A percentile compares a stretch with the other conserved stretches of the same genome.
These are phyloP conservation scores for Lactifluus piperatus DNA, from an alignment of 768 basidiomycete species.

Conservation along the genomic window DNA sequence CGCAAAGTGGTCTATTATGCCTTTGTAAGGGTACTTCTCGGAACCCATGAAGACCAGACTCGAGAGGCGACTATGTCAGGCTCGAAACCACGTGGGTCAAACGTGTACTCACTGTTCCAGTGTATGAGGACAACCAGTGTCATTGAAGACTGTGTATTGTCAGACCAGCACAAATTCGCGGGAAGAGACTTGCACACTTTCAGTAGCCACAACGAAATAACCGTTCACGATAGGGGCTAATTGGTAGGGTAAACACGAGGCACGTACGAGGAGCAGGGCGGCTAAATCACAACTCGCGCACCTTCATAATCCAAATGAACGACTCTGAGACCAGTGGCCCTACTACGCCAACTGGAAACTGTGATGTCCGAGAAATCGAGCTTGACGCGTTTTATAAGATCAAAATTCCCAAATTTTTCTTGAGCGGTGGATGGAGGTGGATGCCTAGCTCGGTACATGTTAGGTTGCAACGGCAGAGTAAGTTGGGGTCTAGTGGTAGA, in stretches of 20 bases:
- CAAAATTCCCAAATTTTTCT: slow-evolving; percentile 65
- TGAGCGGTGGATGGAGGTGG: neutral
- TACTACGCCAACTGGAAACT: slow-evolving; percentile 84
- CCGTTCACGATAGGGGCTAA: slow-evolving; percentile 86
- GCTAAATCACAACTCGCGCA: slow-evolving; percentile 26
- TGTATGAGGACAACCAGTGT: slow-evolving; percentile 92
- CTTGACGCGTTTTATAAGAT: slow-evolving; percentile 67
- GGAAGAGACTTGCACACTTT: slow-evolving; percentile 47
- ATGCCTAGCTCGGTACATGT: slow-evolving; percentile 11
- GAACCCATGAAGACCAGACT: slow-evolving; percentile 94
- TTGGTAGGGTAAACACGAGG: slow-evolving; percentile 4
- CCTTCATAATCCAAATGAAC: slow-evolving; percentile 90
- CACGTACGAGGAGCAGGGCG: neutral
- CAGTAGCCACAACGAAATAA: slow-evolving; percentile 83
- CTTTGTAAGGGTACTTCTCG: slow-evolving; percentile 92
- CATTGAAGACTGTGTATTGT: slow-evolving; percentile 66
- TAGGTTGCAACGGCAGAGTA: neutral
- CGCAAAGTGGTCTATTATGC: slow-evolving; percentile 88
- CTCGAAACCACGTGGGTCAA: neutral
- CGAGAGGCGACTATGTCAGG: neutral
- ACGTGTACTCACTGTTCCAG: slow-evolving; percentile 74
- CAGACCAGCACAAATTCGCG: neutral
- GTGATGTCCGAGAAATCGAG: slow-evolving; percentile 73
- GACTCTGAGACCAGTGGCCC: slow-evolving; percentile 78
- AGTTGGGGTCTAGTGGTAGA: slow-evolving; percentile 3